Base-by-base conservation (phyloP, 495 filamentous ascomycete genomes). In the Gamarada debralockiae region DNA sequence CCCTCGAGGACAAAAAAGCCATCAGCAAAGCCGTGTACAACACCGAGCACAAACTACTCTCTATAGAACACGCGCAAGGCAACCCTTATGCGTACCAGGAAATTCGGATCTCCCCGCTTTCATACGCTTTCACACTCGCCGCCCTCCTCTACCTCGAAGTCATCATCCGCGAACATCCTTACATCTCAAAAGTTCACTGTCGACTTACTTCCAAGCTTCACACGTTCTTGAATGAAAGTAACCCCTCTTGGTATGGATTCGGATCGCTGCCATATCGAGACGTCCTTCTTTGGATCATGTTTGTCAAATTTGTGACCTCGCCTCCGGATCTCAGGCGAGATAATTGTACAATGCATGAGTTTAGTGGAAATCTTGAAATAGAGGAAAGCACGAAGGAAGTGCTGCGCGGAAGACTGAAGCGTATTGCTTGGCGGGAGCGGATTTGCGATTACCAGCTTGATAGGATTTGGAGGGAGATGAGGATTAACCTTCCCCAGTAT, bases 101-200 rank as follows among this genome's bases (percentile, higher is more conserved):
- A 8, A 3, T 27, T 13, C 7, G 0, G 14, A 22, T 8, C 14
- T 44, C 25, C 1, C 25, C 17, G 3, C 25, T 52, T 8, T 36
- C 40, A 9, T 25, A 34, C 14, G 18, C 31, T 1, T 44, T 52
- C 40, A 52, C 25, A 0, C 29, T 52, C 1, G 18, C 50, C 8
- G 8, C 50, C 5, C 39, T 45, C 50, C 6, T 52, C 50, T 52
- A 52, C 27, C 50, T 52, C 23, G 38, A 52, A 15, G 18, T 52
- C 40, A 45, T 29, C 3, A 36, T 52, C 50, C 39, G 50, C 2
- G 21, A 33, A 13, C 29, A 36, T 18, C 37, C 48, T 4, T n/a
- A 34, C 45, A 12, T 27, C 14, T 52, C 5, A 6, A 20, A 44
- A 17, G 23, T 52, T 15, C 50, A 44, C 21, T n/a, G 14, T 27